A percentile compares a stretch with the other conserved stretches of the same genome.
phyloP scores from a whole-genome alignment of 306 rosid genomes.

The Delonix regia region DNA sequence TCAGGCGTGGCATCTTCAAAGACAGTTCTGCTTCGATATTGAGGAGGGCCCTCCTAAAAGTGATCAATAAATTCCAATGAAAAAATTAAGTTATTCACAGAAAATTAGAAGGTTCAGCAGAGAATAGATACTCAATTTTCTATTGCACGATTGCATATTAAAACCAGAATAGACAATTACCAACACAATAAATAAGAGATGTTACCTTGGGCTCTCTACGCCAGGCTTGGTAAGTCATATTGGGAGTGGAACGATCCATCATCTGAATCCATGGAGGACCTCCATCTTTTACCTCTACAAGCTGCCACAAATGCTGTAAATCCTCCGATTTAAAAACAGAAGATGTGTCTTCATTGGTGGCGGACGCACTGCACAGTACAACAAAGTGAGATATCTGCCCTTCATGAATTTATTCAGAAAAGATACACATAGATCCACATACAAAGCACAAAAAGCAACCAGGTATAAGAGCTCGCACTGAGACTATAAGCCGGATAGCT shows the following conservation, averaged over 20 bases:
- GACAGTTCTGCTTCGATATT: slow-evolving; percentile 58
- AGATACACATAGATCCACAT: neutral
- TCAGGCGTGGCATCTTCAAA: slow-evolving; percentile 75
- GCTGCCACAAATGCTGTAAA: slow-evolving; percentile 44
- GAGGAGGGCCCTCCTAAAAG: slow-evolving; percentile 62
- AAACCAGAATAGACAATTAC: slow-evolving; percentile 2
- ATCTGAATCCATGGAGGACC: slow-evolving; percentile 62
- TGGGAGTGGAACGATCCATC: slow-evolving; percentile 63
- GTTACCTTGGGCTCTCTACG: slow-evolving; percentile 63
- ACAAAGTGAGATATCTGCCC: neutral
- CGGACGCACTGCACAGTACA: slow-evolving; percentile 26
- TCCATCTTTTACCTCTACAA: slow-evolving; percentile 65
- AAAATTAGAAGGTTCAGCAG: neutral
- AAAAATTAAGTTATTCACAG: neutral
- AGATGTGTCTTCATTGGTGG: slow-evolving; percentile 16
- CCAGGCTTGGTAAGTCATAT: slow-evolving; percentile 61
- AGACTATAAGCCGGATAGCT: neutral
- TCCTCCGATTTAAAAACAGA: slow-evolving; percentile 34
- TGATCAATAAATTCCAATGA: neutral
- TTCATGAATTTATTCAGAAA: neutral
- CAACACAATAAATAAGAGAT: neutral
- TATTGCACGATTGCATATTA: neutral
- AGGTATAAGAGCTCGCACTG: neutral
- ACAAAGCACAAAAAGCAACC: neutral
- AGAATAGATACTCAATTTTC: neutral